Evolutionary conservation across 148 eudicot genomes (phyloP), one percentile per base, ranked within the genome.

Genomic region (Fagopyrum homotropicum): DNA sequence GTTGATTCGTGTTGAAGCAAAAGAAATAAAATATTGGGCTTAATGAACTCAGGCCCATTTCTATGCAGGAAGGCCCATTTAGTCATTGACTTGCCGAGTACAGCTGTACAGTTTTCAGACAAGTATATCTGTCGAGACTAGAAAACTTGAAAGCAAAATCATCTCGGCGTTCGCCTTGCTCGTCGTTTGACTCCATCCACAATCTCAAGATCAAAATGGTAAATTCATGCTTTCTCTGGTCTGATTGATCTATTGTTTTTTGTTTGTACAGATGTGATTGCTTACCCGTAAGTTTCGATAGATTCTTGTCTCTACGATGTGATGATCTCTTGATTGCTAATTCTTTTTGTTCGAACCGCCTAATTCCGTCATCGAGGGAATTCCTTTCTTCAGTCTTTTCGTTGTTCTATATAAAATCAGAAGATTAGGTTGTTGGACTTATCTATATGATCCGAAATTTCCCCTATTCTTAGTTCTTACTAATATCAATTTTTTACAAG

Each of bases 151-250:
- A n/a, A 22, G 35, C 30, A 61, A 61, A 61, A 22, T 2, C 43
- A 22, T 63, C 45, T 30, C 16, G 15, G 71, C 71, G 71, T 66
- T 66, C 71, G 46, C 43, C 71, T 66, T 45, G 71, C 71, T 40
- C 71, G 19, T 66, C 71, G 71, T 66, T 64, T 66, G 71, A 66
- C 71, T 66, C 71, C 71, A 40, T 2, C 71, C 6, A 14, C 46
- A 66, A 66, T 66, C 71, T 43, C 47, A 66, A 40, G 43, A 35
- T 66, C 71, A 66, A 43, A 43, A 66, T 66, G 71, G 71, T 66
- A 66, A 12, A 14, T 15, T 43, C 19, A 40, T 15, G 17, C 7
- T 12, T 35, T 63, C 17, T 66, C 71, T 12, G 43, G 17, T 40
- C 70, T 14, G 47, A 14, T 66, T 40, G 19, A 66, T 66, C 17